Conservation (phyloP, 768 basidiomycete genomes). For the Amanita polypyramis region DNA sequence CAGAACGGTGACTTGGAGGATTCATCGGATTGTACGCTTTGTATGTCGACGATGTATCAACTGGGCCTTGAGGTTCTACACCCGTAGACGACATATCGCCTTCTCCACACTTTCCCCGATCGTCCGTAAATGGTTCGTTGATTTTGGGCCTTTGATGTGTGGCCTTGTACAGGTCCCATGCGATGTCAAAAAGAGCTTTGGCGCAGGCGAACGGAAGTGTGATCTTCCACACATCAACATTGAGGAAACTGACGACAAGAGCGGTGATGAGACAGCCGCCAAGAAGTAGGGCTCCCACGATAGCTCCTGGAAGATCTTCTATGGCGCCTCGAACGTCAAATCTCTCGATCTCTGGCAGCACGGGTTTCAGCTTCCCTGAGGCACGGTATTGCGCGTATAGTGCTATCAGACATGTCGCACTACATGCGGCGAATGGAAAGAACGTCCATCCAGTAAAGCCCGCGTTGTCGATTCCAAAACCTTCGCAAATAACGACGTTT, state of each 20-base stretch:
- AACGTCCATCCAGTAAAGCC: slow-evolving; percentile 78
- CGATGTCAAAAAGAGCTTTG: slow-evolving; percentile 61
- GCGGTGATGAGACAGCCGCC: slow-evolving; percentile 58
- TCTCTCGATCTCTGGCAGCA: slow-evolving; percentile 23
- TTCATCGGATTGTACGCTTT: too few species aligned
- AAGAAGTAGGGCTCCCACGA: slow-evolving; percentile 62
- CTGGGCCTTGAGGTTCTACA: too few species aligned
- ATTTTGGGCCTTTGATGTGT: slow-evolving; percentile 9
- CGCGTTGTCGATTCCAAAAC: slow-evolving; percentile 68
- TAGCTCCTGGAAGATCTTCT: slow-evolving; percentile 63
- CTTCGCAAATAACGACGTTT: slow-evolving; percentile 87
- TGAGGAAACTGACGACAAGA: slow-evolving; percentile 66
- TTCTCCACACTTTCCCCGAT: too few species aligned
- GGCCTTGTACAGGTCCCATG: slow-evolving; percentile 45
- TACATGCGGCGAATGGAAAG: slow-evolving; percentile 66
- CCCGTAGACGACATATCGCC: too few species aligned
- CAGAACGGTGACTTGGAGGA: too few species aligned
- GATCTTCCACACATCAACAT: slow-evolving; percentile 77
- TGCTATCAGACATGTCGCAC: slow-evolving; percentile 50
- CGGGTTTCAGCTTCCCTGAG: slow-evolving; percentile 41
- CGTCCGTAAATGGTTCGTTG: background rate
- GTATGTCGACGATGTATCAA: too few species aligned
- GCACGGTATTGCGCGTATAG: slow-evolving; percentile 50
- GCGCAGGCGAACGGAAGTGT: slow-evolving; percentile 69
- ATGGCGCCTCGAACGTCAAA: slow-evolving; percentile 52